phyloP scores from a whole-genome alignment of 768 basidiomycete species.

The Amanita fuliginea region DNA sequence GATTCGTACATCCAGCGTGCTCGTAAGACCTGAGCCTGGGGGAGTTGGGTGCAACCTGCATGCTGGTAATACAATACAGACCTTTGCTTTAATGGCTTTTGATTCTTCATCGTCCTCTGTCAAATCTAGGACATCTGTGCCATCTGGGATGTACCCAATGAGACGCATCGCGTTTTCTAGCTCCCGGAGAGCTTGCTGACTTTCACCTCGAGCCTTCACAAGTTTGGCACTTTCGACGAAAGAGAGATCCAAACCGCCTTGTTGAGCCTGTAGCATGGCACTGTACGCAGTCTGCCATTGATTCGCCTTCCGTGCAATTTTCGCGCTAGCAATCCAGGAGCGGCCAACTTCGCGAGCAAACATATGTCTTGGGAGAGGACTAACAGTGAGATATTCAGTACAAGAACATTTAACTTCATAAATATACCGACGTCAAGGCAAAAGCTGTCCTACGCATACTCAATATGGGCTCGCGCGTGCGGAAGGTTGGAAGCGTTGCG shows the following conservation, averaged over 20 bases:
- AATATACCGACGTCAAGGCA: constrained; percentile 42
- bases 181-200: constrained; percentile 78
- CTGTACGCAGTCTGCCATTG: constrained; percentile 97
- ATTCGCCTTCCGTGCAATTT: constrained; percentile 90
- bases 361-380: constrained; percentile 23
- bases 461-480: constrained; percentile 77
- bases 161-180: constrained; percentile 63
- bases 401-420: neutral
- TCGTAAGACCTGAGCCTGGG: constrained; percentile 64
- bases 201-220: constrained; percentile 66
- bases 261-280: constrained; percentile 83
- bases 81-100: constrained; percentile 63
- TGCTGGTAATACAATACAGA: constrained; percentile 13
- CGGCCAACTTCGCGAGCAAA: constrained; percentile 58
- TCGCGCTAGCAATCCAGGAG: constrained; percentile 90
- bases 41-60: constrained; percentile 1
- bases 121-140: constrained; percentile 39
- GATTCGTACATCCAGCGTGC: constrained; percentile 93
- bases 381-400: constrained; percentile 10
- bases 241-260: constrained; percentile 56
- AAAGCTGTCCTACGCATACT: constrained; percentile 86
- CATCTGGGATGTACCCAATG: constrained; percentile 33
- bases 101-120: constrained; percentile 42
- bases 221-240: constrained; percentile 91
- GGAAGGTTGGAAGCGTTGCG: constrained; percentile 77